Evolutionary conservation across 495 filamentous ascomycete species (phyloP).

Genomic region (Cudoniella acicularis): DNA sequence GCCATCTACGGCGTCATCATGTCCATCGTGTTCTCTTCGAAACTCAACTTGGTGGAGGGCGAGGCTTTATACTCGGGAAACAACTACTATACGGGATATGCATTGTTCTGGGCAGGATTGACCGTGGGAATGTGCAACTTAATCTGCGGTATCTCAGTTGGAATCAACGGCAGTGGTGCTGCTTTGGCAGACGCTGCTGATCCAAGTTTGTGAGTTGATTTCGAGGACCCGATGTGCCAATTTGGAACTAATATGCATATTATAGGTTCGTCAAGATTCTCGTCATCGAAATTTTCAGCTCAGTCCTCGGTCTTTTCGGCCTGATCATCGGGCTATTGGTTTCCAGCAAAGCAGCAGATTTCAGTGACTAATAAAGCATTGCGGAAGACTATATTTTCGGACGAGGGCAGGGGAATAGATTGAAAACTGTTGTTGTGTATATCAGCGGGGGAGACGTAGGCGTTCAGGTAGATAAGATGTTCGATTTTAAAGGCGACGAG

Average conservation of each 20-base stretch:
- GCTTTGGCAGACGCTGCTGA: conserved; percentile 96
- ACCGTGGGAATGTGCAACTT: conserved; percentile 94
- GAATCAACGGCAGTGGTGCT: conserved; percentile 96
- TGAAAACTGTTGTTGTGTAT: conserved; percentile 17
- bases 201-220: conserved; percentile 66
- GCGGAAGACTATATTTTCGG: no score
- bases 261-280: conserved; percentile 95
- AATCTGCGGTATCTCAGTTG: conserved; percentile 93
- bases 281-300: conserved; percentile 99
- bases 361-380: conserved; percentile 35
- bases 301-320: conserved; percentile 95
- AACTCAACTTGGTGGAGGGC: conserved; percentile 56
- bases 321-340: conserved; percentile 91
- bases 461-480: conserved; percentile 26
- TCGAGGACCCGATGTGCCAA: conserved; percentile 21
- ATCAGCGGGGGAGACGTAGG: conserved; percentile 12
- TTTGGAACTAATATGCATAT: not conserved
- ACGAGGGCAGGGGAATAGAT: no score
- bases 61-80: conserved; percentile 56
- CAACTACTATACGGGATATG: conserved; percentile 93
- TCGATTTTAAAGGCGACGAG: not conserved
- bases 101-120: conserved; percentile 91
- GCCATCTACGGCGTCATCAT: conserved; percentile 99
- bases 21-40: conserved; percentile 94
- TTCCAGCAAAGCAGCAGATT: conserved; percentile 73